Conservation (phyloP, 2,329 filamentous ascomycete species). For the Didymella lethalis region DNA sequence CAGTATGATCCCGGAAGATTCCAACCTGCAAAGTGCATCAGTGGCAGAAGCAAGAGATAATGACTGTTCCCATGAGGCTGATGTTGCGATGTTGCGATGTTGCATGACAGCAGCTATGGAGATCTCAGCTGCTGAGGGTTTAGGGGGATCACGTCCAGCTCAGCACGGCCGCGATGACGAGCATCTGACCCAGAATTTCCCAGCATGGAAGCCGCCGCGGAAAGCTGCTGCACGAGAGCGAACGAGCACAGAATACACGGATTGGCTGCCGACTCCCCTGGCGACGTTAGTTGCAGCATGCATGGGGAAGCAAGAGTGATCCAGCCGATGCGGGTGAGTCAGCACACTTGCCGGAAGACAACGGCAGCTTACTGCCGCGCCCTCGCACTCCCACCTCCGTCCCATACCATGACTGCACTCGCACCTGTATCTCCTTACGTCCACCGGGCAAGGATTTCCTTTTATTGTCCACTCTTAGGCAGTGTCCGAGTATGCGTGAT, state of each 20-base stretch:
- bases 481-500: not conserved
- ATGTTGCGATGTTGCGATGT: constrained; percentile 2
- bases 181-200: not conserved
- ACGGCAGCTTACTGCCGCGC: not conserved
- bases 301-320: constrained; percentile 16
- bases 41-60: not conserved
- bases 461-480: not conserved
- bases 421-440: not conserved
- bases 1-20: not conserved
- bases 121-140: not conserved
- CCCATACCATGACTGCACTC: not conserved
- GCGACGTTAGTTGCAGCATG: constrained; percentile 17
- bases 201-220: constrained; percentile 4
- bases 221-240: constrained; percentile 9
- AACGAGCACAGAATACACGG: constrained; percentile 20
- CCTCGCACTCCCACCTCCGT: not conserved
- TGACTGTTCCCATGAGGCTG: not conserved
- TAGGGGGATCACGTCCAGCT: not conserved
- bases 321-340: constrained; percentile 10
- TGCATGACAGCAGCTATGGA: not conserved
- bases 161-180: not conserved
- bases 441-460: not conserved
- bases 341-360: constrained; percentile 6
- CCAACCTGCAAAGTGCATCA: constrained; percentile 2
- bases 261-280: constrained; percentile 20